phyloP scores from a whole-genome alignment of 257 asterid genomes.

The Solanum habrochaites region DNA sequence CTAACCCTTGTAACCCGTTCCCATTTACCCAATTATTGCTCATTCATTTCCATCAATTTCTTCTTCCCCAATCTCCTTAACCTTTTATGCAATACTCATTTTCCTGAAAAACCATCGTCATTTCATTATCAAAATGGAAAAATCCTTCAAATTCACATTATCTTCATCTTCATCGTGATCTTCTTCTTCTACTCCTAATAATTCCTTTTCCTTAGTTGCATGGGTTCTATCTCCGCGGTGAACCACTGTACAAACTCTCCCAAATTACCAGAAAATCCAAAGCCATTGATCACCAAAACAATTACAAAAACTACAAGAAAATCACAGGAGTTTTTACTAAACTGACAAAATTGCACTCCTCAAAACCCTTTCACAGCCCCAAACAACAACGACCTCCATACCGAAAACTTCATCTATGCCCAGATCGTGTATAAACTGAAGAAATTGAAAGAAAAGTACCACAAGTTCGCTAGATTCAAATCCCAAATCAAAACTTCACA shows the following conservation, averaged over 20 bases:
- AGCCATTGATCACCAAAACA: neutral
- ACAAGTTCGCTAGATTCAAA: slow-evolving; percentile 3
- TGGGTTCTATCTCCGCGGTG: neutral
- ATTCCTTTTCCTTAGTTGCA: too few species aligned
- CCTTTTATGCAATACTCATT: too few species aligned
- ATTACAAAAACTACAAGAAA: neutral
- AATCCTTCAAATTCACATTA: too few species aligned
- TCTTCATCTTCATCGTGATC: too few species aligned
- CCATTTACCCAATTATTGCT: too few species aligned
- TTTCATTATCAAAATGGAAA: too few species aligned
- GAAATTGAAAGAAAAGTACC: slow-evolving; percentile 8
- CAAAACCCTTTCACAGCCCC: neutral
- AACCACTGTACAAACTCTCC: neutral
- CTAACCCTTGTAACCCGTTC: too few species aligned
- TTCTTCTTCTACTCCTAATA: too few species aligned
- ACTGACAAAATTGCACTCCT: slow-evolving; percentile 3
- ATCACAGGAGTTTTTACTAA: neutral
- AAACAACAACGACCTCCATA: neutral
- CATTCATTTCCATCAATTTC: too few species aligned
- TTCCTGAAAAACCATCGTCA: too few species aligned
- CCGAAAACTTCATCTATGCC: neutral
- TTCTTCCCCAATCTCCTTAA: too few species aligned
- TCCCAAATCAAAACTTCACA: slow-evolving; percentile 4
- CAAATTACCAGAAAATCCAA: neutral
- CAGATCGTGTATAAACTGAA: neutral